Evolutionary conservation across 1,284 basidiomycete genomes (phyloP), one percentile per base, ranked within the genome.

Genomic region (Cutaneotrichosporon spelunceum): DNA sequence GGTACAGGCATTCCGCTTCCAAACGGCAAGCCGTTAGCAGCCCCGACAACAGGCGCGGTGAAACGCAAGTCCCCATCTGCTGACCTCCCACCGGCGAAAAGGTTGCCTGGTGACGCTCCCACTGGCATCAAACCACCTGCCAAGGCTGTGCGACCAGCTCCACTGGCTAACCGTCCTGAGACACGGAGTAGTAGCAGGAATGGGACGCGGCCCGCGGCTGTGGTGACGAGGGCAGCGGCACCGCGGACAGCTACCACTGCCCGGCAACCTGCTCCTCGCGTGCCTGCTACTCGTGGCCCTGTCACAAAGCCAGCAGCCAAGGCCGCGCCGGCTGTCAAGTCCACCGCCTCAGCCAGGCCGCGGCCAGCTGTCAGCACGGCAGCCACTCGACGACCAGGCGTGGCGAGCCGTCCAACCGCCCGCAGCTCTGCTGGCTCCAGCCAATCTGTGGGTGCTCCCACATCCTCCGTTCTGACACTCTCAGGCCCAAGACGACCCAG

Each of bases 51-150:
- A 6, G 53, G 44, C 1, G 50, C 53, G 1, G 56, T 44, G 23
- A 77, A 77, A 60, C 68, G 75, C 33, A 74, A 76, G 66, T 16
- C 60, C 4, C 71, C 68, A 0, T 72, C 71, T 0, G 70, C 73
- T 5, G 58, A 60, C 1, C 60, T 67, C 2, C 66, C 66, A 3
- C 59, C 66, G 2, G 65, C 69, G 14, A 75, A 75, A 57, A 66
- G 74, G 27, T 53, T 4, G 68, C 63, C 6, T 71, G 70, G 56
- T 13, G 56, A 24, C 4, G n/a, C 33, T 24, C 33, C 33, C 8
- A 39, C 36, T 1, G 36, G 33, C 19, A 10, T 54, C 23, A 54
- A 54, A 24, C 29, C 7, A 23, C 52, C 33, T 2, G 34, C 33
- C 0, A 53, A 26, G 23, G 23, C 21, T 16, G 23, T 14, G 2